These are phyloP conservation scores for Colletotrichum sp. DNA, from an alignment of 2,329 filamentous ascomycete species.

Conservation along the genomic window DNA sequence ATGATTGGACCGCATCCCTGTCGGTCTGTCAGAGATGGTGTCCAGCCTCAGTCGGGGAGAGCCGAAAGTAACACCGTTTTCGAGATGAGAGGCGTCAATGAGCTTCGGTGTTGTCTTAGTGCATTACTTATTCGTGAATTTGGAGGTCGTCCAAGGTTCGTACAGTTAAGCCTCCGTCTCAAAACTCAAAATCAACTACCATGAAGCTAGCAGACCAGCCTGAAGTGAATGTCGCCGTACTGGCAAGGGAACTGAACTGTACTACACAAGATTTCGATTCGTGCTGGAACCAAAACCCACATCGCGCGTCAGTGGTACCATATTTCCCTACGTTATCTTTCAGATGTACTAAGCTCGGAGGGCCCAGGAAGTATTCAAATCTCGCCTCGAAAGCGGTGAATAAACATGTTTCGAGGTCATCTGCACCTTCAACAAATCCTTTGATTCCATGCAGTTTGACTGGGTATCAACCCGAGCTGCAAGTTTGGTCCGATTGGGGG, in stretches of 20 bases:
- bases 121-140: background rate
- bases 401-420: background rate
- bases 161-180: background rate
- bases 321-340: rapidly evolving
- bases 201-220: background rate
- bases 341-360: background rate
- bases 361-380: background rate
- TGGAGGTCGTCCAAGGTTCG: background rate
- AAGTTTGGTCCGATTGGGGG: background rate
- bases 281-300: background rate
- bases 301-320: background rate
- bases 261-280: rapidly evolving
- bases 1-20: background rate
- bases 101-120: background rate
- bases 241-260: background rate
- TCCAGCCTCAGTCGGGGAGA: background rate
- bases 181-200: background rate
- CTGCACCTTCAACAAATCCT: background rate
- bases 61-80: background rate
- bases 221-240: background rate
- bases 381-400: too few species aligned
- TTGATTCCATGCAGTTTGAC: background rate
- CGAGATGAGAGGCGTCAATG: background rate
- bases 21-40: background rate
- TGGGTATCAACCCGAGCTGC: background rate